Conservation (phyloP, 495 filamentous ascomycete genomes). For the Echria macrotheca region DNA sequence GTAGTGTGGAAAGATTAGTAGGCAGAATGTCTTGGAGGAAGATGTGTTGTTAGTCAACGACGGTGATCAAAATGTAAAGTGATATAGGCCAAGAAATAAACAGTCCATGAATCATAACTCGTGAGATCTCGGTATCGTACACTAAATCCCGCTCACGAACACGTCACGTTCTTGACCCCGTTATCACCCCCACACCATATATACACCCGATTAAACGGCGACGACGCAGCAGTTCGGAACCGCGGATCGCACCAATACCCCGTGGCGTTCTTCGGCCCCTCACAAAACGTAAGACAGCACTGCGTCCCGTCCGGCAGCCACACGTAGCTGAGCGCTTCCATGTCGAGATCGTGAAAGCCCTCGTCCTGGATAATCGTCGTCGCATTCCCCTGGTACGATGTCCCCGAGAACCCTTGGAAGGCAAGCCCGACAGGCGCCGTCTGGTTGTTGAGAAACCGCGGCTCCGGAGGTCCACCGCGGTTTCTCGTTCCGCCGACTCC, state of each 20-base stretch:
- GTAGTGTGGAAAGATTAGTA: too few species aligned
- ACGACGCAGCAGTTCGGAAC: neutral
- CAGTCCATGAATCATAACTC: too few species aligned
- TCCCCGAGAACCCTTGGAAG: conserved; percentile 19
- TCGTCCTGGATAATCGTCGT: conserved; percentile 13
- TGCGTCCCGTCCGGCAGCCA: conserved; percentile 17
- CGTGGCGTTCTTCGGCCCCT: conserved; percentile 3
- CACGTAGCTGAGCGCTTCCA: conserved; percentile 18
- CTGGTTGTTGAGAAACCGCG: conserved; percentile 19
- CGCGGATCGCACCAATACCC: conserved; percentile 18
- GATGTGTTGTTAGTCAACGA: too few species aligned
- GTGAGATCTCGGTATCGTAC: too few species aligned
- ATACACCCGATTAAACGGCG: conserved; percentile 13
- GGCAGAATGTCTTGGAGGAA: too few species aligned
- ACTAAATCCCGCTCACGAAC: conserved; percentile 10
- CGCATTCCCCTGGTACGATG: conserved; percentile 10
- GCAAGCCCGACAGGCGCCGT: conserved; percentile 9
- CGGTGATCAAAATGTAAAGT: too few species aligned
- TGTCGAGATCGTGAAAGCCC: conserved; percentile 19
- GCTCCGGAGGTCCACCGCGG: neutral
- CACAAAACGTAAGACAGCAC: conserved; percentile 27
- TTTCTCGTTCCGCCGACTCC: conserved; percentile 20
- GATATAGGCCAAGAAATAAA: too few species aligned
- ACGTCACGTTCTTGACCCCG: conserved; percentile 2
- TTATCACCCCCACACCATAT: conserved; percentile 23